Evolutionary conservation across 2,329 filamentous ascomycete species (phyloP), one percentile per base, ranked within the genome.

Genomic region (Xylaria sp.): DNA sequence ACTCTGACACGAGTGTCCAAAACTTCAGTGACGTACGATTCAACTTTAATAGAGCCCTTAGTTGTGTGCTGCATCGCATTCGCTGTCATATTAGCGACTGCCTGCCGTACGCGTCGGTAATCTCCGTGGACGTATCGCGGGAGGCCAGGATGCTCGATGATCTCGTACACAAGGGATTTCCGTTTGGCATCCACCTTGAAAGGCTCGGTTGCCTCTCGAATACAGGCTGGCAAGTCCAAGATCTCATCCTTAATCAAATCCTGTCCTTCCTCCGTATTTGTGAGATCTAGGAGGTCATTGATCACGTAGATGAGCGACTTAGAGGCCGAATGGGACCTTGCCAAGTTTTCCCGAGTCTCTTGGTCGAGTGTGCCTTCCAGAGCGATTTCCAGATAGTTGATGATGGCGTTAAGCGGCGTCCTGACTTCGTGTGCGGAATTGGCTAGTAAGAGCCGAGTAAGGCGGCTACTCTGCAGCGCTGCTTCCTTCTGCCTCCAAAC

Each of bases 221-320:
- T 78, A 1, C 90, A 93, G 0, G 76, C 75, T 16, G 76, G 74
- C 3, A 96, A 76, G 64, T 95, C 85, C 45, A 96, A 92, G 0
- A 87, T 74, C 65, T 96, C 92, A 52, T 92, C 87, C 63, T 91
- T 93, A 66, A 93, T 81, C 2, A 96, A 74, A 1, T 86, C 82
- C 44, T 88, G 87, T 0, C 92, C 91, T 69, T 92, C 89, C 69
- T 96, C 92, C 0, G 89, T 89, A 66, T 95, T 94, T 1, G 92
- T 96, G 24, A 96, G 76, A 67, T 96, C 92, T 0, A 96, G 78
- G 1, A 96, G 78, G 68, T 96, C 92, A 61, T 96, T 96, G 74
- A 96, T 96, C 8, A 96, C 91, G 68, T 95, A 96, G 4, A 96
- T 93, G 21, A 96, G 76, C 0, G 91, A 95, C 66, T 96, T 96